Conservation (phyloP, 306 rosid species). For the Prunus armeniaca region DNA sequence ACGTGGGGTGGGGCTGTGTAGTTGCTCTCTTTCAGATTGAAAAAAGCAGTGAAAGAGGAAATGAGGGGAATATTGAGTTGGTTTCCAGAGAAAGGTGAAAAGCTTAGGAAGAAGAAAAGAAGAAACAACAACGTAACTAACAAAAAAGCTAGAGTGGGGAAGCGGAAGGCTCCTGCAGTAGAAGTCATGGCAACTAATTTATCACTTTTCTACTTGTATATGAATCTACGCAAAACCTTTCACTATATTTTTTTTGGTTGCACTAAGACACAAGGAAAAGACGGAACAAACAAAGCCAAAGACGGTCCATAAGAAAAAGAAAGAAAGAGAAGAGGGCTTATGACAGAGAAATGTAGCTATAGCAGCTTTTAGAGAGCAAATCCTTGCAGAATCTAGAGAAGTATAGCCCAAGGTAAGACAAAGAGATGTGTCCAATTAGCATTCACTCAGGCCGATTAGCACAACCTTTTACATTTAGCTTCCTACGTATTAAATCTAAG, state of each 20-base stretch:
- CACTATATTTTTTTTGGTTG: background rate
- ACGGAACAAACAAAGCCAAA: background rate
- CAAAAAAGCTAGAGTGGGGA: background rate
- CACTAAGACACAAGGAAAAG: background rate
- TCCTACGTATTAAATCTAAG: too few species aligned
- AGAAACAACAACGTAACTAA: conserved; percentile 3
- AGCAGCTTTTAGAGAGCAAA: too few species aligned
- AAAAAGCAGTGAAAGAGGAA: conserved; percentile 8
- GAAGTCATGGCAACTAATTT: background rate
- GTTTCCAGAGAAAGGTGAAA: conserved; percentile 8
- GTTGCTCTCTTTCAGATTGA: background rate
- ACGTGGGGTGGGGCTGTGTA: conserved; percentile 3
- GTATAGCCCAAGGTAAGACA: too few species aligned
- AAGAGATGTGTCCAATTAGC: too few species aligned
- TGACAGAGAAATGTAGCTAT: background rate
- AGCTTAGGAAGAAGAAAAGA: conserved; percentile 6
- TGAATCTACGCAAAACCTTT: background rate
- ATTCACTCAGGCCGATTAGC: too few species aligned
- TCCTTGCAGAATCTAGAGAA: too few species aligned
- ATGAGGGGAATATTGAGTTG: conserved; percentile 4
- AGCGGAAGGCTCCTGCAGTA: background rate
- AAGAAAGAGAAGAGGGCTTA: background rate
- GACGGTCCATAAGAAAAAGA: background rate
- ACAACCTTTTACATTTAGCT: too few species aligned
- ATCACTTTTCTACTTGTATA: background rate